Base-by-base conservation (phyloP, 1,139 yeast species). In the Tardiomyces depauwii region DNA sequence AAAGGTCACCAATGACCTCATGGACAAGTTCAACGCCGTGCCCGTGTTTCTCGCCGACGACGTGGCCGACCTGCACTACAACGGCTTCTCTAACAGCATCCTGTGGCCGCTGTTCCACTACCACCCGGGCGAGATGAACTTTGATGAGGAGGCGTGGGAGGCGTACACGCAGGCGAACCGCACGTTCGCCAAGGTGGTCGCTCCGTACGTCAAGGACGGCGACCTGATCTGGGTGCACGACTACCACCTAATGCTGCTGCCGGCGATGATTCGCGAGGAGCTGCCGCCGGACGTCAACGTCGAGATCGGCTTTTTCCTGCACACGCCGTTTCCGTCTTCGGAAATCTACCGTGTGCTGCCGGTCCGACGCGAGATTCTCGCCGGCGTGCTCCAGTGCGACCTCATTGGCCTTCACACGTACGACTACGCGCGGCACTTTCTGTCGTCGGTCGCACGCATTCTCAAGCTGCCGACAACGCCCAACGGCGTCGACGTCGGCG, bases 61-160 rank as follows among this genome's bases (percentile, higher is more conserved):
- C 51, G 73, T 91, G 54, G 97, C 98, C 1, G 98, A 91, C 58
- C 72, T 91, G 55, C 97, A 91, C 67, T 93, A 93, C 68, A 93
- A 93, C 63, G 98, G 98, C 42, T 93, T 93, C 64, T 80, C 89
- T 50, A 93, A 91, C 65, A 75, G 80, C 32, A 93, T 93, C 52
- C 70, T 93, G 53, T 93, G 99, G 99, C 99, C 99, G 1, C 68
- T 93, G 51, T 93, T 93, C 70, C 99, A 93, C 64, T 93, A 93
- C 66, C 98, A 93, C 62, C 98, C 99, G 0, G 98, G 98, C 51
- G 99, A 93, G 66, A 93, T 93, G 85, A 88, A 86, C 62, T 93
- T 93, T 62, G 98, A 93, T 64, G 98, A 93, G 63, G 80, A 80
- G 52, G 96, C 96, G 2, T 93, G 98, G 98, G 91, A 91, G 44